Evolutionary conservation across 2,329 filamentous ascomycete species (phyloP).

Genomic region (Emydomyces testavorans): DNA sequence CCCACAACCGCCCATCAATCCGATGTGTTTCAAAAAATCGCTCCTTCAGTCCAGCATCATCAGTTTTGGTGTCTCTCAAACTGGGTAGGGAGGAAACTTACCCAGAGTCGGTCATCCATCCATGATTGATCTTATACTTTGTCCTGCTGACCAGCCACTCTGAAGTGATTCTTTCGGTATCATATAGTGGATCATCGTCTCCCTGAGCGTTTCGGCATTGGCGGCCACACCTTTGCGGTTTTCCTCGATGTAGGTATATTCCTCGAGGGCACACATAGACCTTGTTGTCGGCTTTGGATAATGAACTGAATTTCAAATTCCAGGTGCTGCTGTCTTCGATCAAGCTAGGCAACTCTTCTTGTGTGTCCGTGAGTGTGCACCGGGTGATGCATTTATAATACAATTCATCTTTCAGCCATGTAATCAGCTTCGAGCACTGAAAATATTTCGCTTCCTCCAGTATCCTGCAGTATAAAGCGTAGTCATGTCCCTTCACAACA

Average conservation of each 20-base stretch:
- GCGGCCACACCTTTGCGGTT: slow-evolving; percentile 3
- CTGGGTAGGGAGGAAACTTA: slow-evolving; percentile 3
- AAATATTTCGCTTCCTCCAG: slow-evolving; percentile 14
- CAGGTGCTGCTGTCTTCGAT: background rate
- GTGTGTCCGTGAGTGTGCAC: background rate
- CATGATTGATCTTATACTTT: background rate
- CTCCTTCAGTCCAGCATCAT: no score
- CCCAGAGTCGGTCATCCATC: slow-evolving; percentile 13
- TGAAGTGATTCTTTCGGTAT: background rate
- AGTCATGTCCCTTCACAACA: slow-evolving; percentile 9
- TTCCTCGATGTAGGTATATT: slow-evolving; percentile 6
- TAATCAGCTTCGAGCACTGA: slow-evolving; percentile 9
- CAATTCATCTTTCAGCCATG: slow-evolving; percentile 11
- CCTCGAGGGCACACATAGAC: slow-evolving; percentile 13
- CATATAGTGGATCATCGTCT: background rate
- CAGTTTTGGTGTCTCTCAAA: no score
- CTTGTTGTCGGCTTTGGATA: background rate
- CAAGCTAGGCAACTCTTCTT: background rate
- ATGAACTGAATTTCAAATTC: background rate
- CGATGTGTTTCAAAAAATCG: no score
- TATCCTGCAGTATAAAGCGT: slow-evolving; percentile 10
- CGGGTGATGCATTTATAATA: slow-evolving; percentile 11
- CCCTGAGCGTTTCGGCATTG: slow-evolving; percentile 10
- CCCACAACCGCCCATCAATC: no score
- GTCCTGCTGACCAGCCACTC: slow-evolving; percentile 2